These are phyloP conservation scores for Plasmodium berghei DNA, from an alignment of 169 alveolate species.

Conservation along the genomic window DNA sequence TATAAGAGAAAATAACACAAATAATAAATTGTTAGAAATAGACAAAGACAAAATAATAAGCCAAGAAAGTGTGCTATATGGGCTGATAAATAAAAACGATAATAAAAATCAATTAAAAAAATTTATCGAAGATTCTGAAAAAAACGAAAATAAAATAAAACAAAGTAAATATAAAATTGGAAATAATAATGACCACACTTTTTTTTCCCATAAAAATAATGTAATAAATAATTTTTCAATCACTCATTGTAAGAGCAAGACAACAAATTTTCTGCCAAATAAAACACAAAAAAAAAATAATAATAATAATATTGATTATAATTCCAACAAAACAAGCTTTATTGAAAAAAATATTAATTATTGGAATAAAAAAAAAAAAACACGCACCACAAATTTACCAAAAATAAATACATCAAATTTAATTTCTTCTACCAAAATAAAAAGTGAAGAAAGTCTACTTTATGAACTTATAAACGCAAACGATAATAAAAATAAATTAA, in stretches of 20 bases:
- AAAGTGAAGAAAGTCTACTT: slow-evolving; percentile 14
- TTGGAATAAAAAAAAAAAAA: not conserved
- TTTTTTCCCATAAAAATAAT: not conserved
- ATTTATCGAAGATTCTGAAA: slow-evolving; percentile 11
- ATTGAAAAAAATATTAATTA: not conserved
- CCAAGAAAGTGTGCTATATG: slow-evolving; percentile 42
- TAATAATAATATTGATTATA: no score
- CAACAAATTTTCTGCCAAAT: not conserved
- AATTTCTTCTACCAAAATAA: not conserved
- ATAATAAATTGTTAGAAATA: not conserved
- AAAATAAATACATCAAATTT: not conserved
- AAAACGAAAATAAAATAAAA: not conserved
- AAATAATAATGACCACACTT: not conserved
- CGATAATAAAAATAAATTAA: slow-evolving; percentile 2
- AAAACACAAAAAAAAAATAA: no score
- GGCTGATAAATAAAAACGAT: slow-evolving; percentile 21
- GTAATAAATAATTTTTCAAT: not conserved
- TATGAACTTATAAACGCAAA: slow-evolving; percentile 8
- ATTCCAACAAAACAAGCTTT: not conserved
- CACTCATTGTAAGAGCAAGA: no score
- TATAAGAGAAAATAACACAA: not conserved
- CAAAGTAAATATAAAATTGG: not conserved
- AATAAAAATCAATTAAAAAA: slow-evolving; percentile 27
- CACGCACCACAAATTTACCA: not conserved
- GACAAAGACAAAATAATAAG: slow-evolving; percentile 3